Base-by-base conservation (phyloP, 192 early-diverging fungal genomes). In the Backusella circina region DNA sequence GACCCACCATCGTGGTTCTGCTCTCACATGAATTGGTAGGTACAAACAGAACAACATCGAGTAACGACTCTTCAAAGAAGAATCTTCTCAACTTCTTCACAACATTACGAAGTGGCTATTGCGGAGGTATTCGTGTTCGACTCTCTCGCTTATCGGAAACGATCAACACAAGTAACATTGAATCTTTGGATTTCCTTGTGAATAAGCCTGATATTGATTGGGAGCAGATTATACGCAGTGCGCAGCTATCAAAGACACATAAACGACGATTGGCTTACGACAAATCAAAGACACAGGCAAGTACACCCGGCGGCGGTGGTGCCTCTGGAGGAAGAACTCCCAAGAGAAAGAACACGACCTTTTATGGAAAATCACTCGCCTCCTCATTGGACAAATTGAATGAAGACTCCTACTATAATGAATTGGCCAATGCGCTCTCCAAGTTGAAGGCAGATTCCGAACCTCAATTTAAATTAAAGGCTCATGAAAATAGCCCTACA, bases 81-180 rank as follows among this genome's bases (percentile, higher is more conserved):
- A 93, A 93, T 70, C 83, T 95, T 10, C 78, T 95, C 38, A 93
- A 93, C 77, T 93, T 93, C 79, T 91, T 95, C 82, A 94, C 91
- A 88, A 88, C 85, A 30, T 79, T 95, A 61, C 86, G 91, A 26
- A 76, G 72, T 33, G 94, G 94, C 18, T 77, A 84, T 10, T 88
- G 86, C 66, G 86, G 85, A 23, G 86, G 86, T 65, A 89, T 93
- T 1, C 89, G 91, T 18, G 90, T 94, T 13, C 89, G 93, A 5
- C 79, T 93, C 32, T 92, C 90, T n/a, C 85, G 92, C 9, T 72
- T 95, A 64, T 79, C 83, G 15, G 94, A 95, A 75, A 88, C 93
- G 80, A 84, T 94, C 75, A 90, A 89, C 72, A 94, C 92, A 0
- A 87, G 91, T 1, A 90, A 88, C 70, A 90, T 95, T 71, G 89